Conservation (phyloP, 1,139 yeast genomes). For the Protomyces lactucae-debilis region DNA sequence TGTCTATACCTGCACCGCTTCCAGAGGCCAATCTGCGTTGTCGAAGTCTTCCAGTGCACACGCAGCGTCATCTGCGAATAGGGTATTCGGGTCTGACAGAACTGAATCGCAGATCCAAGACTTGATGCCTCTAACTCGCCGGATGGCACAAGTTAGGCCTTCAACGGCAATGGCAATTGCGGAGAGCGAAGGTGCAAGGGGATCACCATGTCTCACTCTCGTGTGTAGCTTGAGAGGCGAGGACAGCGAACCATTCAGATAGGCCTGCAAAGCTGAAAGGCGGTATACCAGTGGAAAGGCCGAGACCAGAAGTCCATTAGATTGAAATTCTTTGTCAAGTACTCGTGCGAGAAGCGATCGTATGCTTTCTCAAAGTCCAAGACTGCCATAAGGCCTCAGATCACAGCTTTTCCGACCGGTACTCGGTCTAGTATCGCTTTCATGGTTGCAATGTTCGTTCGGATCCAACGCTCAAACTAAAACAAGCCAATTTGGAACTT, state of each 20-base stretch:
- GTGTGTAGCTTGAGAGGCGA: neutral
- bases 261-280: neutral
- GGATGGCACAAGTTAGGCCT: neutral
- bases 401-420: neutral
- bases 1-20: too few species aligned
- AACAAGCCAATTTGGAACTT: neutral
- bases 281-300: neutral
- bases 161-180: neutral
- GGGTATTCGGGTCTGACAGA: too few species aligned
- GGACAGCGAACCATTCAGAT: neutral
- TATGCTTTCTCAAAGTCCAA: neutral
- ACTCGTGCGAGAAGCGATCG: neutral
- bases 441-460: neutral
- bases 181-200: neutral
- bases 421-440: neutral
- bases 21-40: too few species aligned
- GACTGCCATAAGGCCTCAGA: neutral
- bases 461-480: neutral
- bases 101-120: too few species aligned
- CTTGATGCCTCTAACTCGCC: too few species aligned
- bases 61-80: too few species aligned
- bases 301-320: neutral
- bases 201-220: neutral
- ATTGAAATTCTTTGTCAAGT: neutral
- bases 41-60: too few species aligned